Conservation (phyloP, 2,329 filamentous ascomycete genomes). For the Claviceps cyperi region DNA sequence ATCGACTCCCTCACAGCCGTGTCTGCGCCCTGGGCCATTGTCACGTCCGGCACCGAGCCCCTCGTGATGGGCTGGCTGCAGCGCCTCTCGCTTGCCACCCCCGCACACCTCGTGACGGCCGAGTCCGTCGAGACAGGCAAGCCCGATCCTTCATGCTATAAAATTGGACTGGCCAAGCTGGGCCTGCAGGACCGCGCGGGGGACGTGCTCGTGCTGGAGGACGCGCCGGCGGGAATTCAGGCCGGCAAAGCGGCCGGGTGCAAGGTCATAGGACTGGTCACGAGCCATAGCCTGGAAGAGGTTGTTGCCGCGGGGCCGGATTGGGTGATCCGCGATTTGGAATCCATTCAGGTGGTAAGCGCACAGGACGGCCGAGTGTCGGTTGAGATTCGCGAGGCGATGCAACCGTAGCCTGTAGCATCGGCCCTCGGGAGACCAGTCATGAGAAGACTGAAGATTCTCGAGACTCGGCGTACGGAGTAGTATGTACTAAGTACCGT, state of each 20-base stretch:
- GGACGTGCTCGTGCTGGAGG: constrained; percentile 65
- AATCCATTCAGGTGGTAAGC: constrained; percentile 51
- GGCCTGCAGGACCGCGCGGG: constrained; percentile 32
- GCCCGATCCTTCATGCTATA: constrained; percentile 63
- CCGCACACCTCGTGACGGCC: constrained; percentile 54
- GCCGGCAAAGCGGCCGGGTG: constrained; percentile 79
- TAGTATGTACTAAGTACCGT: too few relatives aligned
- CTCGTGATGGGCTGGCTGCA: constrained; percentile 61
- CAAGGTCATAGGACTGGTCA: constrained; percentile 70
- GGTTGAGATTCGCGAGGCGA: constrained; percentile 52
- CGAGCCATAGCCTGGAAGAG: constrained; percentile 64
- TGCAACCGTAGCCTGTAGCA: constrained; percentile 18
- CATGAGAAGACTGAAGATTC: too few relatives aligned
- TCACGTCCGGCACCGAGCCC: constrained; percentile 55
- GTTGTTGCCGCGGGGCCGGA: constrained; percentile 66
- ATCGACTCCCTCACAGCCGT: constrained; percentile 50
- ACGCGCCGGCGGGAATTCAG: constrained; percentile 72
- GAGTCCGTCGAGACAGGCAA: constrained; percentile 65
- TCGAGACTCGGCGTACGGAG: too few relatives aligned
- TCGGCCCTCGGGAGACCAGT: too few relatives aligned
- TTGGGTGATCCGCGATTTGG: constrained; percentile 72
- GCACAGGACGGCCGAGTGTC: constrained; percentile 43
- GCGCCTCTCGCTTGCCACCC: constrained; percentile 49
- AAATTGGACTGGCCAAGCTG: constrained; percentile 49
- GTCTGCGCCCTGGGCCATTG: constrained; percentile 70